Base-by-base conservation (phyloP, 148 eudicot genomes). In the Dianthus caryophyllus region DNA sequence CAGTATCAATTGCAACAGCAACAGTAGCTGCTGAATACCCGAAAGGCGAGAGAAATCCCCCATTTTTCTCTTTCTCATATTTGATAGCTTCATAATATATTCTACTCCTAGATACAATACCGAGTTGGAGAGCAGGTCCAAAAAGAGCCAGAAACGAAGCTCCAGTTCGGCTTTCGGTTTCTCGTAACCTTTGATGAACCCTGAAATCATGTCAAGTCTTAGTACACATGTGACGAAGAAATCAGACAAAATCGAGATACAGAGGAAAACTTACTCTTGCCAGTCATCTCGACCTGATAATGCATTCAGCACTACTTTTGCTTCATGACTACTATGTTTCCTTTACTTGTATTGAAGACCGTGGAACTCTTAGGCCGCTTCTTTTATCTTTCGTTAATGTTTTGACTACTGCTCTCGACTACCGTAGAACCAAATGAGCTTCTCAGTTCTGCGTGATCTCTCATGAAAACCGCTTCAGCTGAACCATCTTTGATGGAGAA, bases 1-100 rank as follows among this genome's bases (percentile, higher is more conserved):
- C 85, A 67, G 87, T 73, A 75, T 83, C 73, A 61, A 77, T 75
- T 29, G 85, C 91, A 57, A 96, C 95, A 70, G n/a, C n/a, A 71
- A 87, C 81, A 74, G 91, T 82, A 41, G 75, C 64, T 27, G 98
- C 77, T 27, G 96, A 93, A 78, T 85, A 87, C n/a, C 31, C 96
- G 91, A 68, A 93, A 85, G 96, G 90, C 49, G 95, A 87, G 33
- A 89, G 67, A 75, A 89, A 85, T 43, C 98, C 95, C 64, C 76
- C 96, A 82, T 93, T 89, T 76, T 88, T 84, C 68, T 93, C 98
- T 80, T 84, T 86, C 75, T 93, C 95, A 65, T 93, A 93, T 48
- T 83, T 89, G 62, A 83, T 77, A 41, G 96, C 87, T 75, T 93
- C 96, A 67, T 78, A 75, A 77, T 80, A 71, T 30, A 84, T 89